These are phyloP conservation scores for Neurospora crassa DNA, from an alignment of 2,329 filamentous ascomycete species.

Conservation along the genomic window DNA sequence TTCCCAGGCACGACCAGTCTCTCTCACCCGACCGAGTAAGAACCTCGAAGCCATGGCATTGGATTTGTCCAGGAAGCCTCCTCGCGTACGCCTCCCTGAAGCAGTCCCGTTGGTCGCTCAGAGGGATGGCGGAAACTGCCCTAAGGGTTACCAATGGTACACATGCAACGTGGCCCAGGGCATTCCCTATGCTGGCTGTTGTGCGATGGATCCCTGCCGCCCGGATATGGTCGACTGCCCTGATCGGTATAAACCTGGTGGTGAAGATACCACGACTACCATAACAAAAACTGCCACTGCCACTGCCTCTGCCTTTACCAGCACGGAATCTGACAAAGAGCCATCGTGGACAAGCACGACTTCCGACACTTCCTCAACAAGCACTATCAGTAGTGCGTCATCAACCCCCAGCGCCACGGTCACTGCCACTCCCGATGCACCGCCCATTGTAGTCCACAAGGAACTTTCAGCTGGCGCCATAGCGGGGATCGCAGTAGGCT, in stretches of 20 bases:
- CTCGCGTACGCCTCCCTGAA: not conserved
- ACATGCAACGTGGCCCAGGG: conserved; percentile 3
- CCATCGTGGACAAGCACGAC: not conserved
- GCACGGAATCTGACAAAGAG: not conserved
- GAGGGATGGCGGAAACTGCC: conserved; percentile 3
- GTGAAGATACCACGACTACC: not conserved
- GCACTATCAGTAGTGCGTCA: not conserved
- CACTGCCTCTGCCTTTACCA: not conserved
- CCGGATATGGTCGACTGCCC: conserved; percentile 21
- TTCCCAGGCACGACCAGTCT: not conserved
- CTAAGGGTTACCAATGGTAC: conserved; percentile 9
- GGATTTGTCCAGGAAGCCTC: not conserved
- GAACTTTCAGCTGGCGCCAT: conserved; percentile 10
- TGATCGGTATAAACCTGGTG: conserved; percentile 5
- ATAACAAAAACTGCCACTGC: not conserved
- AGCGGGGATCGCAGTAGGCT: conserved; percentile 13
- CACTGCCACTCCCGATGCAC: not conserved
- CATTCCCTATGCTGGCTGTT: conserved; percentile 33
- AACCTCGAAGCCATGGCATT: not conserved
- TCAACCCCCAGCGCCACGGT: not conserved
- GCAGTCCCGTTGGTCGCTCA: not conserved
- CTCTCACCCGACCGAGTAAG: not conserved
- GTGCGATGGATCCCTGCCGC: conserved; percentile 33
- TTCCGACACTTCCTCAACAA: conserved; percentile 1
- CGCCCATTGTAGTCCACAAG: conserved; percentile 2